A percentile compares a stretch with the other conserved stretches of the same genome.
phyloP scores from a whole-genome alignment of 2,329 filamentous ascomycete genomes.

The Aureobasidium musti region DNA sequence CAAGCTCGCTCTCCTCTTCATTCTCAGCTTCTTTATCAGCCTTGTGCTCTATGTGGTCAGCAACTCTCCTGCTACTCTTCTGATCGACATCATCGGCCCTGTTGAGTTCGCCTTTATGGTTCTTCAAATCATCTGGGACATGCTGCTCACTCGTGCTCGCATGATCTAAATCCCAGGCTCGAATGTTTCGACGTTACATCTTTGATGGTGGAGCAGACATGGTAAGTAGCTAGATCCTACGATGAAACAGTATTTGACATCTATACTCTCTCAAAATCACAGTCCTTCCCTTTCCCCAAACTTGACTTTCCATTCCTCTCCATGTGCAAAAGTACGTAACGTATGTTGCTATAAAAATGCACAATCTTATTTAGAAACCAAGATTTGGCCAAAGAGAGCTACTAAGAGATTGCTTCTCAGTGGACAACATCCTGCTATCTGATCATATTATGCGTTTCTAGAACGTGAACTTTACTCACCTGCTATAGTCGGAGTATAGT shows the following conservation, averaged over 20 bases:
- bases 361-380: too few species aligned
- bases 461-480: too few species aligned
- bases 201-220: background rate
- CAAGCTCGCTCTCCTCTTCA: background rate
- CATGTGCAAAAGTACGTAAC: too few species aligned
- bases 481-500: too few species aligned
- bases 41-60: background rate
- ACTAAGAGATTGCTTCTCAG: too few species aligned
- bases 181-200: background rate
- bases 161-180: background rate
- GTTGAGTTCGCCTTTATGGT: background rate
- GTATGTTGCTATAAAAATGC: too few species aligned
- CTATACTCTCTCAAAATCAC: too few species aligned
- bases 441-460: too few species aligned
- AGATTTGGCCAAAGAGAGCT: too few species aligned
- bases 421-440: too few species aligned
- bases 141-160: background rate
- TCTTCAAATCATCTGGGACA: background rate
- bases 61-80: background rate
- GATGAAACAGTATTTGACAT: background rate
- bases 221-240: background rate
- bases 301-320: too few species aligned
- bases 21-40: background rate
- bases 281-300: too few species aligned
- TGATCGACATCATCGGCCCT: background rate